Base-by-base conservation (phyloP, 768 basidiomycete species). In the Fomitopsis pulvina region DNA sequence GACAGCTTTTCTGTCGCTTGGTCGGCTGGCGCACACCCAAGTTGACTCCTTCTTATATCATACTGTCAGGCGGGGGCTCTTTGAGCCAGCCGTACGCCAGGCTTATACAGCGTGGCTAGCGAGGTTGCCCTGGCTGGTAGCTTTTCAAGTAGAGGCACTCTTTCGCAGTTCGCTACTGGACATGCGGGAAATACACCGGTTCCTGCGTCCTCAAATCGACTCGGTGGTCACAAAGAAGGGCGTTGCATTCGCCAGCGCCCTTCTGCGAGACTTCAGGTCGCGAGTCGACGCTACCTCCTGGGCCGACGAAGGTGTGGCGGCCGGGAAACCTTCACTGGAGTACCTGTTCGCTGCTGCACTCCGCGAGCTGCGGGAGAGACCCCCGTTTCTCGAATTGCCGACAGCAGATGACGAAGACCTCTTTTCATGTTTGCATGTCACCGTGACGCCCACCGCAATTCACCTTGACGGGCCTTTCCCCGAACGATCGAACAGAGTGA, bases 401-500 rank as follows among this genome's bases (percentile, higher is more conserved):
- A 37, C 27, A 11, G n/a, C 41, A 16, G 51, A 53, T 18, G 41
- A 38, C 24, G 26, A 12, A 16, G 71, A 73, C 12, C 68, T 65
- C 27, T 75, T 78, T 56, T 57, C 71, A 10, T 74, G 75, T 34
- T 60, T 72, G 14, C 78, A 75, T 52, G 71, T 75, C 37, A 62
- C 64, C 3, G 61, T 84, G 25, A 79, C 81, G 0, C 83, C 85
- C 0, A 83, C 80, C 0, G 69, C 71, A 0, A 73, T 78, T 54
- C 61, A 59, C 38, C 66, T 81, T 29, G 71, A 71, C 26, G 83
- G 83, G 0, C 81, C 81, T 4, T 73, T 70, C 48, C 70, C 69
- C 4, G 83, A 85, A 52, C 72, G 77, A 4, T 80, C 80, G 0
- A 87, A 86, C 53, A 67, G 80, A 3, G 72, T 85, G 29, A 73